phyloP scores from a whole-genome alignment of 768 basidiomycete genomes.

The Russula emetica region DNA sequence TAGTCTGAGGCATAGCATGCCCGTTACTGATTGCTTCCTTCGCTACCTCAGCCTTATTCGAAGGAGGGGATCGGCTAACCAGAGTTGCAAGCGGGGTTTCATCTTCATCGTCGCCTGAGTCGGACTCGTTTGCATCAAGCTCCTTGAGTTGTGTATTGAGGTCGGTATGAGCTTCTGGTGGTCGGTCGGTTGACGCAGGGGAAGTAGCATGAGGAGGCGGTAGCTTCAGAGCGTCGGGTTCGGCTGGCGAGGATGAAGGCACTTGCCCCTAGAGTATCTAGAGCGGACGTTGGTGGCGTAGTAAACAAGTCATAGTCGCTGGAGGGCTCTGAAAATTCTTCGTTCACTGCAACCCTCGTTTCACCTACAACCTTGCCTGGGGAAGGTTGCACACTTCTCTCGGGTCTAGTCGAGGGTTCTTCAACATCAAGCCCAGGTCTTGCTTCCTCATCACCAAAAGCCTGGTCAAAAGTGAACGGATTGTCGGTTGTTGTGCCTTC shows the following conservation, averaged over 20 bases:
- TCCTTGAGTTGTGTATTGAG: slow-evolving; percentile 52
- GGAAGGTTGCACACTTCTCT: background rate
- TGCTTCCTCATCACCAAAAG: slow-evolving; percentile 28
- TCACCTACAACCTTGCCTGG: slow-evolving; percentile 7
- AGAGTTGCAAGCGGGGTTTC: slow-evolving; percentile 32
- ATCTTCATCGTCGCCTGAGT: slow-evolving; percentile 42
- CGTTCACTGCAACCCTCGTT: slow-evolving; percentile 1
- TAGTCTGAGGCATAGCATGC: slow-evolving; percentile 4
- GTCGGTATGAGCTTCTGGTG: slow-evolving; percentile 39
- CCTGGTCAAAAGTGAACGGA: slow-evolving; percentile 49
- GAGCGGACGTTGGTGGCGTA: slow-evolving; percentile 53
- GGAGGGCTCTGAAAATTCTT: slow-evolving; percentile 33
- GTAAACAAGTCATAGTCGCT: slow-evolving; percentile 54
- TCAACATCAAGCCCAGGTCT: slow-evolving; percentile 16
- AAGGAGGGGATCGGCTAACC: slow-evolving; percentile 15
- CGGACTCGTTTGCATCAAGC: slow-evolving; percentile 53
- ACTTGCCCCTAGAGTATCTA: slow-evolving; percentile 10
- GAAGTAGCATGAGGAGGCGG: slow-evolving; percentile 11
- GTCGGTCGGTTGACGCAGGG: slow-evolving; percentile 9
- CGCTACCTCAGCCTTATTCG: background rate
- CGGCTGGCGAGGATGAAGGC: slow-evolving; percentile 11
- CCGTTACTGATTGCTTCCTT: slow-evolving; percentile 18
- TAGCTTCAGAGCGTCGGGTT: slow-evolving; percentile 15
- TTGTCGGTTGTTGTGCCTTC: slow-evolving; percentile 35
- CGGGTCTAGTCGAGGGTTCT: background rate